Evolutionary conservation across 495 filamentous ascomycete species (phyloP), one percentile per base, ranked within the genome.

Genomic region (Trichocladium uniseriatum): DNA sequence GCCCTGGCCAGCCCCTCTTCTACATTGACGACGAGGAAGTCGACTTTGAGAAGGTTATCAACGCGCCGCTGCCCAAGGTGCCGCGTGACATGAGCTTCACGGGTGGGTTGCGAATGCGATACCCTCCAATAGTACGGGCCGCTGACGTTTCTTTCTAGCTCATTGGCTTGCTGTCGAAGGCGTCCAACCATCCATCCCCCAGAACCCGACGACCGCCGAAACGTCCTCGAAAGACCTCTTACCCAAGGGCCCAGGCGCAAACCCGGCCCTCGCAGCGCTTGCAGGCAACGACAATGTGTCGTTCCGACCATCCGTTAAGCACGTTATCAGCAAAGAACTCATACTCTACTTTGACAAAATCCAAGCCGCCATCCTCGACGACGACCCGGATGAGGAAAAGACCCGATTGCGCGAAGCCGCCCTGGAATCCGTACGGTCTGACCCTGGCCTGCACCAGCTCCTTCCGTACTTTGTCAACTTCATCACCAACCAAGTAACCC

Each of bases 11-110:
- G 64, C 89, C 91, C 34, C 73, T 98, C 13, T 98, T 86, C 72
- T 98, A 98, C 59, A 84, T 98, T 24, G 94, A 98, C 62, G 92
- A 98, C 68, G 92, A 98, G 59, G 92, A 98, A 71, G 83, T 96
- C 24, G 92, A 98, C 62, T 96, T 98, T 61, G 92, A 98, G 69
- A 96, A 96, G 69, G 69, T 98, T 54, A 97, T 98, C 63, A 98
- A 98, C 70, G 86, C 86, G 35, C 87, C 92, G 6, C 68, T 98
- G 48, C 92, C 92, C 6, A 96, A 90, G 59, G 89, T 98, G 11
- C 94, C 92, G 6, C 71, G 89, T n/a, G 92, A 98, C 60, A 82
- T 91, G 32, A 83, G 81, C 21, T 89, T 95, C 59, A 97, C 92
- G 8, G 82, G 89, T 94, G 22, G n/a, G 32, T 32, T n/a, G n/a